phyloP scores from a whole-genome alignment of 2,329 filamentous ascomycete species.

The Phyllosticta ampelicida region DNA sequence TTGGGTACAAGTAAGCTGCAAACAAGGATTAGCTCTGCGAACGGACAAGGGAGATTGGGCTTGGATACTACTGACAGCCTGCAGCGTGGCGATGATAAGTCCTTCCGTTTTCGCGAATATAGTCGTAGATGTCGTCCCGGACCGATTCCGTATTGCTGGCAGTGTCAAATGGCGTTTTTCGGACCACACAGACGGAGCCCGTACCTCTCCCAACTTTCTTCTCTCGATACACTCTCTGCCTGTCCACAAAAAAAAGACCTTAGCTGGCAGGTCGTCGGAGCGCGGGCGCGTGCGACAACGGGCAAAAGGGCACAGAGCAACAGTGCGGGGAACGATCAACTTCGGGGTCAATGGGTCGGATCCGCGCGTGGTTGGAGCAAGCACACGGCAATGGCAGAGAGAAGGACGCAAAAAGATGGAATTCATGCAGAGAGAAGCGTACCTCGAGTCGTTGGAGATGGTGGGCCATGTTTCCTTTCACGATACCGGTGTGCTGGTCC shows the following conservation, averaged over 20 bases:
- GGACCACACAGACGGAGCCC: not conserved
- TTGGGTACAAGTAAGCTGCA: slow-evolving; percentile 29
- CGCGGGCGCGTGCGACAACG: slow-evolving; percentile 4
- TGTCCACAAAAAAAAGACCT: not conserved
- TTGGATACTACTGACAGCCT: slow-evolving; percentile 23
- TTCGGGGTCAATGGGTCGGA: not conserved
- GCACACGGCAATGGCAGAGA: not conserved
- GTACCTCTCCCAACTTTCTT: not conserved
- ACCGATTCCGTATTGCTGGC: slow-evolving; percentile 21
- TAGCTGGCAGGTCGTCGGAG: slow-evolving; percentile 5
- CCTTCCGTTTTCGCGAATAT: slow-evolving; percentile 29
- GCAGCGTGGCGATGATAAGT: slow-evolving; percentile 31
- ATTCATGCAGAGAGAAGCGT: not conserved
- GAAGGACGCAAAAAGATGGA: not conserved
- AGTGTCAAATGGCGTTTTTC: slow-evolving; percentile 1
- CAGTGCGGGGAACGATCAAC: not conserved
- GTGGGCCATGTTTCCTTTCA: not conserved
- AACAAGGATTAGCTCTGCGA: not conserved
- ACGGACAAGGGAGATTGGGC: not conserved
- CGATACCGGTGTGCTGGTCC: not conserved
- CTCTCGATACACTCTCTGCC: not conserved
- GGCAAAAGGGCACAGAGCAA: not conserved
- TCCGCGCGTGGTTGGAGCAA: not conserved
- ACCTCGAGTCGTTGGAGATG: not conserved
- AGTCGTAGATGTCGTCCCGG: slow-evolving; percentile 29